These are phyloP conservation scores for Waltergamsia citrina DNA, from an alignment of 2,329 filamentous ascomycete species.

Conservation along the genomic window DNA sequence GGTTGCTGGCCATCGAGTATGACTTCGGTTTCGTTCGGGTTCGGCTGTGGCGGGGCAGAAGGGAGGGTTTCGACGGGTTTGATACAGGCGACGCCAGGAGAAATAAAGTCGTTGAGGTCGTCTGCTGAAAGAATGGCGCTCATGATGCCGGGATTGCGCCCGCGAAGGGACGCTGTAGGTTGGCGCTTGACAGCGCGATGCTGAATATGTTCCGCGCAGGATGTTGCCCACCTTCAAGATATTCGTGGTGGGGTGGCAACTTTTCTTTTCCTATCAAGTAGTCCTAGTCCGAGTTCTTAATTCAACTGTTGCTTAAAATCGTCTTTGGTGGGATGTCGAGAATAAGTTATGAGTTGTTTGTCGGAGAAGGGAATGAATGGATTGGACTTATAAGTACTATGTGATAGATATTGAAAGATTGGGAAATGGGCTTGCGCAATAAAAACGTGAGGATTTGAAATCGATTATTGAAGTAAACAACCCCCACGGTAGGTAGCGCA, in stretches of 20 bases:
- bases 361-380: too few species aligned
- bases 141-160: slow-evolving; percentile 46
- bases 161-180: background rate
- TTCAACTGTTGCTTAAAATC: too few species aligned
- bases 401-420: too few species aligned
- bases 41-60: slow-evolving; percentile 18
- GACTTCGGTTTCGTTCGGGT: slow-evolving; percentile 63
- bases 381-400: too few species aligned
- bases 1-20: slow-evolving; percentile 78
- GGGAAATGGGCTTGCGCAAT: slow-evolving; percentile 14
- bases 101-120: slow-evolving; percentile 98
- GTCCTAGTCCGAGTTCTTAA: too few species aligned
- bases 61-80: slow-evolving; percentile 94
- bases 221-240: too few species aligned
- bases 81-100: slow-evolving; percentile 93
- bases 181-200: background rate
- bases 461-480: slow-evolving; percentile 4
- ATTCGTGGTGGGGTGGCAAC: too few species aligned
- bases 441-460: slow-evolving; percentile 22
- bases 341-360: background rate
- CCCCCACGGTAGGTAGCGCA: background rate
- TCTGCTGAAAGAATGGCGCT: slow-evolving; percentile 95
- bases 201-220: too few species aligned
- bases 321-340: background rate
- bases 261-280: too few species aligned